Conservation (phyloP, 1,139 yeast genomes). For the Blastobotrys arbuscula region DNA sequence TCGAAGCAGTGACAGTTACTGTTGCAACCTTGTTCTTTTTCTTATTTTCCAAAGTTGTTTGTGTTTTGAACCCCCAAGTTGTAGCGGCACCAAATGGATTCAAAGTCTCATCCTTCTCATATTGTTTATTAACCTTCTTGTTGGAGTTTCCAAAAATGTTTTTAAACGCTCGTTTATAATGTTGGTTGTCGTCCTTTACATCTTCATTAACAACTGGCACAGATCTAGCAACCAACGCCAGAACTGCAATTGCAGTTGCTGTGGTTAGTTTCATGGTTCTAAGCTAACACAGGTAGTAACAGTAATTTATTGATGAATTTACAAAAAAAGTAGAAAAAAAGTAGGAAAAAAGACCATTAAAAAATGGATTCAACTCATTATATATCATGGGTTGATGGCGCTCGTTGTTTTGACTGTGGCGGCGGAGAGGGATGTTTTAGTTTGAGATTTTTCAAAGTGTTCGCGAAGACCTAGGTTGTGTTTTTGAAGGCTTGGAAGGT, state of each 20-base stretch:
- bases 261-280: conserved; percentile 4
- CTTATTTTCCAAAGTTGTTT: neutral
- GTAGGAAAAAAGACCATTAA: neutral
- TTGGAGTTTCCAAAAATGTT: neutral
- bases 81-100: no score
- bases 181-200: neutral
- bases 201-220: neutral
- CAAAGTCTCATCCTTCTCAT: neutral
- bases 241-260: neutral
- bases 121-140: neutral
- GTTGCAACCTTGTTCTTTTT: neutral
- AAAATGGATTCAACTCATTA: neutral
- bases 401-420: no score
- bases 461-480: no score
- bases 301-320: neutral
- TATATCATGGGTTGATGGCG: neutral
- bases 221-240: neutral
- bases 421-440: no score
- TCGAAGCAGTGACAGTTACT: neutral
- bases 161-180: neutral
- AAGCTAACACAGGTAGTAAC: no score
- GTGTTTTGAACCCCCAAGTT: neutral
- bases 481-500: no score
- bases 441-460: no score
- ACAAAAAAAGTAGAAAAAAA: neutral